phyloP scores from a whole-genome alignment of 352 stramenopile genomes.

The Globisporangium radiosum region DNA sequence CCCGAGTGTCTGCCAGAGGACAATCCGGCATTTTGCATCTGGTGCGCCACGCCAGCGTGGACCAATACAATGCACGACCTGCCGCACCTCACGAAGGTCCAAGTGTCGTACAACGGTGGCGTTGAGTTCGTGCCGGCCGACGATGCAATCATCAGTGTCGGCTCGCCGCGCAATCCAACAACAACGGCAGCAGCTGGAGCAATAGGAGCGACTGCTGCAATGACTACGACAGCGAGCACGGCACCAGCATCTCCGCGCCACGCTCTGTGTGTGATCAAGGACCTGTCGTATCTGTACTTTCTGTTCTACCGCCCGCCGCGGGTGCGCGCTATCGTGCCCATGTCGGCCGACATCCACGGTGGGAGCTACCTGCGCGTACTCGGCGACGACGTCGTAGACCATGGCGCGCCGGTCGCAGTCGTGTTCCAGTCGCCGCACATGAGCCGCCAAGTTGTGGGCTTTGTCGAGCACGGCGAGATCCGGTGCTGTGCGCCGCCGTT shows the following conservation, averaged over 20 bases:
- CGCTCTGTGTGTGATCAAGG: constrained; percentile 25
- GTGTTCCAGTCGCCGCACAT: constrained; percentile 48
- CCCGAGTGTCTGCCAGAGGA: constrained; percentile 7
- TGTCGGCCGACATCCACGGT: constrained; percentile 60
- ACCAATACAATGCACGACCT: constrained; percentile 14
- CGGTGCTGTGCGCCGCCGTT: constrained; percentile 63
- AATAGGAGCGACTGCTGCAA: not conserved
- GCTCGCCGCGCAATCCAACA: constrained; percentile 2
- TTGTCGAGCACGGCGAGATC: constrained; percentile 60
- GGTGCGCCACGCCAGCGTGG: constrained; percentile 45
- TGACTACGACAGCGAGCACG: not conserved
- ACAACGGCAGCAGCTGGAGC: no score
- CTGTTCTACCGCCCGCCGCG: constrained; percentile 59
- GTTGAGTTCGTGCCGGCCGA: constrained; percentile 40
- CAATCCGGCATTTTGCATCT: constrained; percentile 33
- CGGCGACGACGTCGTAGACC: constrained; percentile 55
- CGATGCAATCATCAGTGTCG: constrained; percentile 7
- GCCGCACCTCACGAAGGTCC: constrained; percentile 56
- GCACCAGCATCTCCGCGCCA: not conserved
- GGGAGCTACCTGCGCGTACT: constrained; percentile 59
- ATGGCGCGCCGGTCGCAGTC: constrained; percentile 49
- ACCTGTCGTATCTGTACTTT: constrained; percentile 71
- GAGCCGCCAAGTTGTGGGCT: constrained; percentile 56
- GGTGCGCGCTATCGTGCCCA: constrained; percentile 39
- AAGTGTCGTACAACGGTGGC: constrained; percentile 62